These are phyloP conservation scores for Recurvomyces mirabilis DNA, from an alignment of 495 filamentous ascomycete genomes.

Conservation along the genomic window DNA sequence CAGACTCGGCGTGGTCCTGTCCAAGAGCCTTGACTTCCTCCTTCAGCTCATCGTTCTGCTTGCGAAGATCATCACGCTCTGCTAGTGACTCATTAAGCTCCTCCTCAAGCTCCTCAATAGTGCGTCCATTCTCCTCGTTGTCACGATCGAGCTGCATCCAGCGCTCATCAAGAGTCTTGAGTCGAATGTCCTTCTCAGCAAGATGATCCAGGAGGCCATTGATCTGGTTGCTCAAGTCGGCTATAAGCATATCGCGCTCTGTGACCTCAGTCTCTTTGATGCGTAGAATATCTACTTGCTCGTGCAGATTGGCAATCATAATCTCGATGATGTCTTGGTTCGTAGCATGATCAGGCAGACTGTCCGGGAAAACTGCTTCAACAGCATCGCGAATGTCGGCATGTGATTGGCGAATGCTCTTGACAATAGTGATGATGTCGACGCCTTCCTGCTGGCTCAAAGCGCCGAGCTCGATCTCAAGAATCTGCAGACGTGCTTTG, in stretches of 20 bases:
- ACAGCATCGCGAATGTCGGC: conserved; percentile 20
- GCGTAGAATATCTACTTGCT: conserved; percentile 17
- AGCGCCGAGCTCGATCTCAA: conserved; percentile 25
- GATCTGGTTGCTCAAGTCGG: conserved; percentile 11
- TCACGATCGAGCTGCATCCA: conserved; percentile 41
- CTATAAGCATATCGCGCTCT: conserved; percentile 14
- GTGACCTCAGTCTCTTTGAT: conserved; percentile 17
- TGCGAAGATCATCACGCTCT: conserved; percentile 34
- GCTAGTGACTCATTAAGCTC: conserved; percentile 4
- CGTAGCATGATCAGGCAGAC: conserved; percentile 13
- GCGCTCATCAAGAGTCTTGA: conserved; percentile 39
- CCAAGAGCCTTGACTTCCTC: conserved; percentile 13
- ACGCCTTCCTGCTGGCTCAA: conserved; percentile 21
- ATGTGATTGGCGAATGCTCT: conserved; percentile 25
- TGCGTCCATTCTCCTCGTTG: conserved; percentile 38
- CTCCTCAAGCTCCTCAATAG: conserved; percentile 25
- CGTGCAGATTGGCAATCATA: conserved; percentile 21
- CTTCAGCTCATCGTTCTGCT: conserved; percentile 45
- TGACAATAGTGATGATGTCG: conserved; percentile 18
- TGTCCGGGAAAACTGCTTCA: conserved; percentile 25
- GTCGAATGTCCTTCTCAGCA: conserved; percentile 17
- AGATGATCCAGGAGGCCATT: conserved; percentile 22
- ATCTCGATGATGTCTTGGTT: conserved; percentile 24
- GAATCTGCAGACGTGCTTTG: conserved; percentile 19
- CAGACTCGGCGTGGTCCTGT: conserved; percentile 10